Percentiles rank a stretch among this genome's conserved stretches.
Evolutionary conservation across 805 yeast genomes (phyloP).

Genomic region (Lipomyces yamanashiensis): DNA sequence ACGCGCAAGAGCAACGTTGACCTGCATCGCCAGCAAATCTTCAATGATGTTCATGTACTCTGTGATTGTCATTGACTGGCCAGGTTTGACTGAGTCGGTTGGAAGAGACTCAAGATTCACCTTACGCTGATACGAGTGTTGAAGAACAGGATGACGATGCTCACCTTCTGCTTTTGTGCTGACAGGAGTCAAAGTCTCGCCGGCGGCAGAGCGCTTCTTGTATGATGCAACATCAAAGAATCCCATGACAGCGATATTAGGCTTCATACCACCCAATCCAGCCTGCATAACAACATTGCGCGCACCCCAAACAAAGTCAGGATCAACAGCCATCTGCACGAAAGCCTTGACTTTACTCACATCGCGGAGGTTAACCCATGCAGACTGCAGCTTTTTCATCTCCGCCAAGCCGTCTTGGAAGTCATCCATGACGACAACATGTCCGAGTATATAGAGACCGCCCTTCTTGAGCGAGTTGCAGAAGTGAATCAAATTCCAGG

Average conservation of each 20-base stretch:
- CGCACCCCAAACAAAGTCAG: constrained; percentile 91
- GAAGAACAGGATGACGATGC: constrained; percentile 11
- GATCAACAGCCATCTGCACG: constrained; percentile 88
- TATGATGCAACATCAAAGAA: constrained; percentile 61
- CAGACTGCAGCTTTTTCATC: constrained; percentile 69
- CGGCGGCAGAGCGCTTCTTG: constrained; percentile 9
- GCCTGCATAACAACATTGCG: constrained; percentile 89
- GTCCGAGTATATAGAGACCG: constrained; percentile 89
- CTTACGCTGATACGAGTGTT: constrained; percentile 33
- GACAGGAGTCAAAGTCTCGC: constrained; percentile 13
- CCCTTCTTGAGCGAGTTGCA: constrained; percentile 96
- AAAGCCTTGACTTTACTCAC: constrained; percentile 82
- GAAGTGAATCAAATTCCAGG: constrained; percentile 89
- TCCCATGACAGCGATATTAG: constrained; percentile 91
- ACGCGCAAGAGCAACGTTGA: constrained; percentile 91
- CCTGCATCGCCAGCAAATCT: constrained; percentile 83
- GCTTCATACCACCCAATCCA: constrained; percentile 98
- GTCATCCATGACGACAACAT: constrained; percentile 71
- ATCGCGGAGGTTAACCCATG: constrained; percentile 87
- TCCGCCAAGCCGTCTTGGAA: constrained; percentile 72
- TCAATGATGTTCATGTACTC: constrained; percentile 95
- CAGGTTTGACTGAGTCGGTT: constrained; percentile 78
- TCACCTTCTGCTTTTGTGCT: constrained; percentile 23
- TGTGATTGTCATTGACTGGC: constrained; percentile 65
- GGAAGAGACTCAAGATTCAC: constrained; percentile 58